These are phyloP conservation scores for Oldenlandia corymbosa DNA, from an alignment of 257 asterid genomes.

Conservation along the genomic window DNA sequence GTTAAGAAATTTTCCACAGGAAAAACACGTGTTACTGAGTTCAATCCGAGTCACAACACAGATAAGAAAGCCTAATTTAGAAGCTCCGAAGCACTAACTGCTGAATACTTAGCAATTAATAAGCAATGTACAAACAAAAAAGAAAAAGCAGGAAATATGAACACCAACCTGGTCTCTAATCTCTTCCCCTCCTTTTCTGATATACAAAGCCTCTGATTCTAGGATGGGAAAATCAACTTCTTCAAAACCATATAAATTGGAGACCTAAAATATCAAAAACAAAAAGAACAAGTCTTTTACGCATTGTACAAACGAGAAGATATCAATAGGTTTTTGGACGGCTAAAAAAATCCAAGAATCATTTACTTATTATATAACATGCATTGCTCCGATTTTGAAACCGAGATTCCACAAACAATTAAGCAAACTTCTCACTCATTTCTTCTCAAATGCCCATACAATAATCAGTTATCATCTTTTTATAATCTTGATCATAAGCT, in stretches of 20 bases:
- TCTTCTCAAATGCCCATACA: no score
- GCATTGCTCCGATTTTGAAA: background rate
- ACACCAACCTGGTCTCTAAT: conserved; percentile 80
- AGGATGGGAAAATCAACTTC: conserved; percentile 96
- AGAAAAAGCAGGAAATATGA: background rate
- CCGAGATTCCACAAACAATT: no score
- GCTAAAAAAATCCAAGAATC: background rate
- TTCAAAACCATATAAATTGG: conserved; percentile 72
- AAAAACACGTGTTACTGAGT: no score
- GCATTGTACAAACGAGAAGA: background rate
- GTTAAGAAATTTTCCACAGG: no score
- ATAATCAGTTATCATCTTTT: no score
- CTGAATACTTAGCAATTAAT: no score
- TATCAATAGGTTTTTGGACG: background rate
- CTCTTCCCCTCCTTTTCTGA: conserved; percentile 98
- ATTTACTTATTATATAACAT: background rate
- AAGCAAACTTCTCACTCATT: no score
- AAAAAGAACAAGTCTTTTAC: background rate
- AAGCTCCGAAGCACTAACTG: no score
- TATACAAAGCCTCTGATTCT: conserved; percentile 83
- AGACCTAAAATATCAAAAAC: conserved; percentile 42
- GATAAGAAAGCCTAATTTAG: no score
- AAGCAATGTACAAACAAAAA: no score
- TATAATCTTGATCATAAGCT: no score
- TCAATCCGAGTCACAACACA: no score